Conservation (phyloP, 2,329 filamentous ascomycete species). For the Dissoconium aciculare region DNA sequence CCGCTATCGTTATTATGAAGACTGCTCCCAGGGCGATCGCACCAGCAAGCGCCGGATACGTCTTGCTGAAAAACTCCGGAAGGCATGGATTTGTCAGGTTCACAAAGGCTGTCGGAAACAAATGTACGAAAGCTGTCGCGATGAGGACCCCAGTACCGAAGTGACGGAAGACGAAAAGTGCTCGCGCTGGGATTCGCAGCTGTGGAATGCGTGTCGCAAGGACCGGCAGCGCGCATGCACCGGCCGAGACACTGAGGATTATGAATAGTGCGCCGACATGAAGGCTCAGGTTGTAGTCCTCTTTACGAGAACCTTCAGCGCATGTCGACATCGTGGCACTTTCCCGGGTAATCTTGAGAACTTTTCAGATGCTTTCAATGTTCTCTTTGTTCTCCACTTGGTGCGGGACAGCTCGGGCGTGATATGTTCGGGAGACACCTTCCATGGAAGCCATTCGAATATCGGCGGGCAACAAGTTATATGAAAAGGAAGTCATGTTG, state of each 20-base stretch:
- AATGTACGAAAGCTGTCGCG: slow-evolving; percentile 40
- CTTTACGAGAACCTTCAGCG: slow-evolving; percentile 31
- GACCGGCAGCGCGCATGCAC: slow-evolving; percentile 45
- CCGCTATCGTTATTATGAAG: slow-evolving; percentile 18
- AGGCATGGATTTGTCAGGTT: slow-evolving; percentile 49
- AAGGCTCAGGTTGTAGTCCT: slow-evolving; percentile 37
- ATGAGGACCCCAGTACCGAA: slow-evolving; percentile 41
- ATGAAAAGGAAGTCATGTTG: too few species aligned
- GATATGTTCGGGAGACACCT: too few species aligned
- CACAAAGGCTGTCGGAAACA: slow-evolving; percentile 45
- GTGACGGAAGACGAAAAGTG: slow-evolving; percentile 43
- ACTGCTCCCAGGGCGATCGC: slow-evolving; percentile 53
- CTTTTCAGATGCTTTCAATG: too few species aligned
- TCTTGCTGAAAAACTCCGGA: slow-evolving; percentile 58
- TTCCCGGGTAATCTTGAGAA: too few species aligned
- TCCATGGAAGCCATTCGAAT: too few species aligned
- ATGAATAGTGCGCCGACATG: slow-evolving; percentile 41
- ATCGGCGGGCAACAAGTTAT: too few species aligned
- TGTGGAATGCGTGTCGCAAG: slow-evolving; percentile 44
- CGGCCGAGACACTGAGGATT: slow-evolving; percentile 38
- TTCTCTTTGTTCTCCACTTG: too few species aligned
- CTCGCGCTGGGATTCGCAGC: slow-evolving; percentile 40
- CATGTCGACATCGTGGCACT: slow-evolving; percentile 27
- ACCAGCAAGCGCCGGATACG: slow-evolving; percentile 63
- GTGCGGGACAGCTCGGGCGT: too few species aligned